Evolutionary conservation across 768 basidiomycete genomes (phyloP), one percentile per base, ranked within the genome.

Genomic region (Imleria badia): DNA sequence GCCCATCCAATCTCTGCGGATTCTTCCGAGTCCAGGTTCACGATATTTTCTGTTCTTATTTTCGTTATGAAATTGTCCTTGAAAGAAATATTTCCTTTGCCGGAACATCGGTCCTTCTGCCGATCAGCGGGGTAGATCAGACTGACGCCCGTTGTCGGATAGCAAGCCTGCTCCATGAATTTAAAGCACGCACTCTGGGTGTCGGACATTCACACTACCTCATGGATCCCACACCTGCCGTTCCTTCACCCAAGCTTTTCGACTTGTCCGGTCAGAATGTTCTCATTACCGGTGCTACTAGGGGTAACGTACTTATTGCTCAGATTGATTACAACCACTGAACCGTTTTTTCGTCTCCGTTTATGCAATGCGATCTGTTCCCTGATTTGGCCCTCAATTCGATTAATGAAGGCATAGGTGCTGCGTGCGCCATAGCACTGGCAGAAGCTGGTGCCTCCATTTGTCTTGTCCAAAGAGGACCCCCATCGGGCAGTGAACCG

Each of bases 241-340:
- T 73, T 65, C 77, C 72, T 62, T 73, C 83, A 13, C 80, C 72
- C 57, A 70, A 76, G 35, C 81, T 94, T 46, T 92, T 92, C 72
- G 79, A 81, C 53, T 81, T 94, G 64, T 66, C 72, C 3, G 82
- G 83, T 54, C 76, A 84, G 66, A 86, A 81, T 53, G 88, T 81
- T 34, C 84, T 93, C 72, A 81, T 94, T 65, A 93, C 91, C 36
- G 91, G 91, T 56, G 87, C 85, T 31, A 84, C 87, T 22, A 78
- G 90, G 70, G 90, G 89, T 87, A 69, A 68, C 57, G 74, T 71
- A 64, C 36, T 61, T 58, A 55, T 59, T 67, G 48, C 49, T 47
- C 34, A 10, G 19, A 47, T 23, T 42, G 23, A 34, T 54, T 46
- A 26, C 26, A 31, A 58, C 56, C 47, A 43, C 43, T 26, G 48